Base-by-base conservation (phyloP, 306 rosid genomes). In the Gillenia trifoliata region DNA sequence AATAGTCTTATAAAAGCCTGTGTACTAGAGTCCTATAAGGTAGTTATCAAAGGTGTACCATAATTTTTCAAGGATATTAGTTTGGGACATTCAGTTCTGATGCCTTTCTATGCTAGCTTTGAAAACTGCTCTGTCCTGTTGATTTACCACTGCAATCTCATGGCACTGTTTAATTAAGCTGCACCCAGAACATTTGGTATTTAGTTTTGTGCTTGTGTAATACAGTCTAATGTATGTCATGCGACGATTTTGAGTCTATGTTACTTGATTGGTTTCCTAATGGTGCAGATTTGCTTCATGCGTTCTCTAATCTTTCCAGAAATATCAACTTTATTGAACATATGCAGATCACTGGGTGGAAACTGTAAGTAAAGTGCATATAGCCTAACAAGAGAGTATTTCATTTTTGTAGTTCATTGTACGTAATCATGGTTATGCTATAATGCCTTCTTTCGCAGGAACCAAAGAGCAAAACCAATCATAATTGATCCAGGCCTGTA, bases 401-500 rank as follows among this genome's bases (percentile, higher is more conserved):
- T 52, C 25, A 1, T 28, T 68, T 38, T 63, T 68, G 22, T 47
- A 16, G 20, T 57, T 66, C 13, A 34, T 55, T 23, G 57, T 9
- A 34, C 33, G 54, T 68, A 43, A 71, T 74, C 47, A 66, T 50
- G 41, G 47, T 81, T 64, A 47, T 69, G 26, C 28, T 25, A 41
- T 71, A 9, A 68, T 23, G 63, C 49, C 25, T 80, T 63, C n/a
- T 50, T 72, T 79, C 80, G 74, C 83, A 94, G 99, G 85, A 87
- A 85, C 80, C 97, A 92, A 67, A 85, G 99, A 86, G 99, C 92
- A 66, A 94, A 86, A 79, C 99, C 96, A 0, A 86, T 94, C 86
- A 92, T 92, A 77, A 67, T 90, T 41, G 91, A 87, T 78, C 91
- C 89, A 13, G 91, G 89, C 13, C 87, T 87, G 34, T 87, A 87